phyloP scores from a whole-genome alignment of 1,284 basidiomycete species.

The Ceratobasidium sp. region DNA sequence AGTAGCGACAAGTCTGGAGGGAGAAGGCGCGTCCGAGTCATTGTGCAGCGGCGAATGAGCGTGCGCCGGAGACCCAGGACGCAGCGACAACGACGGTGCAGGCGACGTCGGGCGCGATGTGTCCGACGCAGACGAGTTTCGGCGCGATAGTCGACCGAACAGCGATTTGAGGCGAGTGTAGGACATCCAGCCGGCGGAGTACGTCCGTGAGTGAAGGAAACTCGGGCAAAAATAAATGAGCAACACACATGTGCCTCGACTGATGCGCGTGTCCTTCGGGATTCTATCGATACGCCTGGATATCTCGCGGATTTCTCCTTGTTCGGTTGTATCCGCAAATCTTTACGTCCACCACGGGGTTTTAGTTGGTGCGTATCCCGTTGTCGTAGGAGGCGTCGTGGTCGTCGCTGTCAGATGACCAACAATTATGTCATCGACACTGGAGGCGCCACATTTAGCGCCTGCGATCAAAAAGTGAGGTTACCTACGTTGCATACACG shows the following conservation, averaged over 20 bases:
- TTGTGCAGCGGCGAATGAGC: conserved; percentile 9
- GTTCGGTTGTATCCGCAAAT: too few species aligned
- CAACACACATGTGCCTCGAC: conserved; percentile 7
- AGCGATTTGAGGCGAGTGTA: conserved; percentile 32
- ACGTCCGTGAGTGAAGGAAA: background rate
- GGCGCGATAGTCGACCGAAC: conserved; percentile 30
- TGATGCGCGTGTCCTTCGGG: conserved; percentile 16
- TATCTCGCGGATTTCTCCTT: too few species aligned
- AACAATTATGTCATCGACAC: too few species aligned
- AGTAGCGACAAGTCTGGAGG: background rate
- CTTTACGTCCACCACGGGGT: too few species aligned
- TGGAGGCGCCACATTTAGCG: too few species aligned
- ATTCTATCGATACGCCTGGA: too few species aligned
- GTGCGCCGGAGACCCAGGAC: too few species aligned
- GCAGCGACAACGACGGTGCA: background rate
- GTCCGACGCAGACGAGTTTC: conserved; percentile 29
- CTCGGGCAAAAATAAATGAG: background rate
- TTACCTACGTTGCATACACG: too few species aligned
- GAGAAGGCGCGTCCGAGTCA: background rate
- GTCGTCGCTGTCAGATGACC: too few species aligned
- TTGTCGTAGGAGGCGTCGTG: too few species aligned
- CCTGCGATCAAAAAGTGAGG: too few species aligned
- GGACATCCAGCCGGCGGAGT: conserved; percentile 9
- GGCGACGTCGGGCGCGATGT: conserved; percentile 21
- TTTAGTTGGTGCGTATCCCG: too few species aligned